These are phyloP conservation scores for Eucommia ulmoides DNA, from an alignment of 257 asterid species.

Conservation along the genomic window DNA sequence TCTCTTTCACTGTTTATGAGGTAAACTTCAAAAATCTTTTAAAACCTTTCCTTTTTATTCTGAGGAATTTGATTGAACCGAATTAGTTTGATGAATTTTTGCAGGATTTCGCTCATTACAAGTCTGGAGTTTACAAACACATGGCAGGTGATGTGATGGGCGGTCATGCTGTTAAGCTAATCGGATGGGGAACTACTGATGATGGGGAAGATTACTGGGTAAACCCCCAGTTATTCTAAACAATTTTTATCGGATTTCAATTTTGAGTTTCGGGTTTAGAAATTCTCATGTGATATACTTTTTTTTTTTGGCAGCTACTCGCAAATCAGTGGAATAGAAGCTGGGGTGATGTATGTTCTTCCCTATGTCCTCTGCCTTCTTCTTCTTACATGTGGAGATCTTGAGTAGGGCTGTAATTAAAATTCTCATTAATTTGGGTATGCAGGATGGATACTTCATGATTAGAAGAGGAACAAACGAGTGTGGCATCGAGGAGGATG, in stretches of 20 bases:
- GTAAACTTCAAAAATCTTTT: constrained; percentile 24
- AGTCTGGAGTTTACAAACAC: constrained; percentile 89
- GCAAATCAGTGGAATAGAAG: constrained; percentile 96
- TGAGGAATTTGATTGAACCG: background rate
- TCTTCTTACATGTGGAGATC: background rate
- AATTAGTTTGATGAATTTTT: background rate
- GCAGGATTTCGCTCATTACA: constrained; percentile 90
- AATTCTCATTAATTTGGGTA: too few species aligned
- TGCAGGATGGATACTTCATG: constrained; percentile 90
- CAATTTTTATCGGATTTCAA: background rate
- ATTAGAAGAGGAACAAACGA: constrained; percentile 83
- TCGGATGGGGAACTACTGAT: constrained; percentile 86
- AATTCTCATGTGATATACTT: too few species aligned
- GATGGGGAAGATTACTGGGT: constrained; percentile 96
- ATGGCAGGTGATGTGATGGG: constrained; percentile 63
- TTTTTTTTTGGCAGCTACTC: constrained; percentile 49
- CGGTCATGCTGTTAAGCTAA: constrained; percentile 90
- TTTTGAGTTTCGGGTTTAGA: background rate
- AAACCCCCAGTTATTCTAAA: background rate
- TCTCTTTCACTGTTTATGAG: constrained; percentile 92
- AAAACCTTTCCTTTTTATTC: constrained; percentile 1
- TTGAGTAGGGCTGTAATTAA: background rate
- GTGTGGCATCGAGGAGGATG: constrained; percentile 84
- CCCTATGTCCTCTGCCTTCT: background rate
- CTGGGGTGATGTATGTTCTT: constrained; percentile 88